Evolutionary conservation across 1,139 yeast species (phyloP), one percentile per base, ranked within the genome.

Genomic region (Nakaseomyces bracarensis): DNA sequence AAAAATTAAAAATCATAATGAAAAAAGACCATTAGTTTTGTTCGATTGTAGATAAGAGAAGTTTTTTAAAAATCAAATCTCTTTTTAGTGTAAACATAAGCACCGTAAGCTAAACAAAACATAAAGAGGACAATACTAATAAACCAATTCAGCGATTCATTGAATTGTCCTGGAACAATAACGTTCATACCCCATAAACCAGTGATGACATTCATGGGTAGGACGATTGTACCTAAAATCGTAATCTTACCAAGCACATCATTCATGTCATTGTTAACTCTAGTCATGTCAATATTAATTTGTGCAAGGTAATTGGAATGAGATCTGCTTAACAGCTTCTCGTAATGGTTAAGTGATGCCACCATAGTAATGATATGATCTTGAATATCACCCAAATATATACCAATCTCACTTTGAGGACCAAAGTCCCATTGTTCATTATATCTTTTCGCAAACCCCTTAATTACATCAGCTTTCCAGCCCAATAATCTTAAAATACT

Each of bases 161-260:
- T 68, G 22, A 74, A 81, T 59, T 89, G 97, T 0, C 98, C 98
- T 0, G 98, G 98, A 28, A 91, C 97, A 9, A 84, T 53, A 50
- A 94, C 95, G 66, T 91, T 91, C 98, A 91, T 91, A 47, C 98
- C 98, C 97, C 97, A 91, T 42, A 91, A 68, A 22, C 98, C 98
- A 1, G 98, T 91, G 19, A 91, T 81, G 44, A 91, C 85, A 60
- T 91, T 91, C 72, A 91, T 76, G 3, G 98, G 98, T 47, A 91
- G 68, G 7, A 91, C 95, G 47, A 91, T 84, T 0, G 97, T 87
- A 72, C 98, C 98, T 49, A 91, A 67, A 34, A 91, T 82, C 5
- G 97, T 86, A 44, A 91, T 85, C 59, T 89, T 85, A 3, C 96
- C 95, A 56, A 91, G 73, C 3, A 89, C 96, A 58, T 91, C 97